Percentiles rank a stretch among this genome's conserved stretches.
Conservation (phyloP, 352 stramenopile species). For the Phytophthora macrochlamydospora region DNA sequence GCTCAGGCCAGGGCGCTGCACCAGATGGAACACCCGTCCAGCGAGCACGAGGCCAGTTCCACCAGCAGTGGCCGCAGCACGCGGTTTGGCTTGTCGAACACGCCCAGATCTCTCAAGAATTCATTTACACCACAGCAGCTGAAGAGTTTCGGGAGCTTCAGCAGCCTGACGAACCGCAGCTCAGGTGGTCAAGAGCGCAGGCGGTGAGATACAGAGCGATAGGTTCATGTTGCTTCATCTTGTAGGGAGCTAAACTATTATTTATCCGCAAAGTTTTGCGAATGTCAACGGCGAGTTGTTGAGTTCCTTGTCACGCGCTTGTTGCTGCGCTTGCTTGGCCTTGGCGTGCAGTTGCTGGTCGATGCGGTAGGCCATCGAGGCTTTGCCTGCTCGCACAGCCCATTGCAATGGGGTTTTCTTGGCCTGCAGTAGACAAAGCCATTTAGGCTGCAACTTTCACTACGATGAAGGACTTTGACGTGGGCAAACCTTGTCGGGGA, state of each 20-base stretch:
- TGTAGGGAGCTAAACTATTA: conserved; percentile 46
- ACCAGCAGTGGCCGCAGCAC: conserved; percentile 46
- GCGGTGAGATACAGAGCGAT: conserved; percentile 18
- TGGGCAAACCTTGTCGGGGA: conserved; percentile 55
- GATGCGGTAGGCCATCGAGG: conserved; percentile 72
- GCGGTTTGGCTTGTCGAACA: conserved; percentile 32
- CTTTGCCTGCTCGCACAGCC: conserved; percentile 68
- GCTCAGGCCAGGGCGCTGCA: conserved; percentile 34
- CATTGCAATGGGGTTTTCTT: conserved; percentile 80
- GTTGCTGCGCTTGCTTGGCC: conserved; percentile 36
- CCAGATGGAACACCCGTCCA: conserved; percentile 38
- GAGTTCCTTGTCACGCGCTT: conserved; percentile 28
- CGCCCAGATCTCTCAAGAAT: conserved; percentile 41
- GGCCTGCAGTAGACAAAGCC: conserved; percentile 13
- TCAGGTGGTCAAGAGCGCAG: conserved; percentile 32
- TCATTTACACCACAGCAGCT: conserved; percentile 48
- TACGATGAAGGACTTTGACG: neutral
- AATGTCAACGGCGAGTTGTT: conserved; percentile 34
- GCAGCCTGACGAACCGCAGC: conserved; percentile 50
- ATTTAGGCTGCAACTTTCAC: neutral
- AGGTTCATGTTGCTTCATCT: conserved; percentile 10
- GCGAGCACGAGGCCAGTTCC: conserved; percentile 41
- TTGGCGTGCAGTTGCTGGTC: conserved; percentile 73
- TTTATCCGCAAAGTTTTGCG: conserved; percentile 54
- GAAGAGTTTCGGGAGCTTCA: conserved; percentile 72